phyloP scores from a whole-genome alignment of 768 basidiomycete genomes.

The Boletus rubroflammeus region DNA sequence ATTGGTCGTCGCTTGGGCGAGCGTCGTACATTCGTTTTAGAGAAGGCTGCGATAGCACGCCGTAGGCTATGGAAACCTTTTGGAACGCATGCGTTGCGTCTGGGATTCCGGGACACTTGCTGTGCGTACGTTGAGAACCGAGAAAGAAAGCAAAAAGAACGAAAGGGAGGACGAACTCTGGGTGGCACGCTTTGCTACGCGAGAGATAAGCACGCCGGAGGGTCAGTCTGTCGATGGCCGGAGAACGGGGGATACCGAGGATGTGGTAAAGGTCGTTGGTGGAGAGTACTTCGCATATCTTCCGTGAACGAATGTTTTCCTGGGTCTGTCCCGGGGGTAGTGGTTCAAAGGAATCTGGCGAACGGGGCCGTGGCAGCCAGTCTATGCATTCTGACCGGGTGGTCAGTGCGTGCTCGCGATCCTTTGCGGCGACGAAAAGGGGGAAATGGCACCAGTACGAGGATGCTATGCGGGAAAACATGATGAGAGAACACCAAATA shows the following conservation, averaged over 20 bases:
- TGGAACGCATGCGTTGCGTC: constrained; percentile 84
- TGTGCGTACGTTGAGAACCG: constrained; percentile 29
- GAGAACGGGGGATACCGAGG: constrained; percentile 56
- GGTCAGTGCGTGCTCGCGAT: constrained; percentile 40
- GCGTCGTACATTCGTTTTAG: constrained; percentile 68
- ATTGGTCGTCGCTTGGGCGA: constrained; percentile 39
- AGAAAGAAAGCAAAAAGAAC: background rate
- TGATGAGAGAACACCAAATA: background rate
- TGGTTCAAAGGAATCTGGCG: constrained; percentile 2
- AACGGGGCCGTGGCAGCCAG: constrained; percentile 25
- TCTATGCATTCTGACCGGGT: constrained; percentile 24
- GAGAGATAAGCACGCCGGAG: constrained; percentile 74
- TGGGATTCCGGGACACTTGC: constrained; percentile 74
- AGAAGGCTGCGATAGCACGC: constrained; percentile 71
- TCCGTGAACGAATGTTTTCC: constrained; percentile 10
- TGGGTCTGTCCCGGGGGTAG: constrained; percentile 5
- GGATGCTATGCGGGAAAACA: constrained; percentile 39
- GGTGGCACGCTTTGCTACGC: constrained; percentile 75
- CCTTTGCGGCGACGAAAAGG: constrained; percentile 47
- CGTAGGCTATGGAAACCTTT: constrained; percentile 80
- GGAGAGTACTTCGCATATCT: constrained; percentile 47
- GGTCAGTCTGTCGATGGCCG: constrained; percentile 53
- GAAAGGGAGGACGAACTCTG: constrained; percentile 62
- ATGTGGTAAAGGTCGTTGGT: constrained; percentile 70
- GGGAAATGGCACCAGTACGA: constrained; percentile 65